Percentiles rank a stretch among this genome's conserved stretches.
phyloP scores from a whole-genome alignment of 148 eudicot genomes.

The Fagopyrum esculentum region DNA sequence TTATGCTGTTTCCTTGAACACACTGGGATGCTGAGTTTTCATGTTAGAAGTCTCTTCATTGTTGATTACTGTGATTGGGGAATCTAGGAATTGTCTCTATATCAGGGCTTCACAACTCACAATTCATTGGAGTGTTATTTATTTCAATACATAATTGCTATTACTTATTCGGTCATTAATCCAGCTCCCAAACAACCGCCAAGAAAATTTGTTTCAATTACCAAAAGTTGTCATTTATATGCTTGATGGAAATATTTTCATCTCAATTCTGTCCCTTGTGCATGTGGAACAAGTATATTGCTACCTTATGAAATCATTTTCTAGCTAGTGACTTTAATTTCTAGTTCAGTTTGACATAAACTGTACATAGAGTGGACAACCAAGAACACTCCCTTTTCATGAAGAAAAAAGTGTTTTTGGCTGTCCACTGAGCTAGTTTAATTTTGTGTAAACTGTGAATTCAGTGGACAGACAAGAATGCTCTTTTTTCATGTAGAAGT shows the following conservation, averaged over 20 bases:
- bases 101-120: background rate
- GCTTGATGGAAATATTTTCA: background rate
- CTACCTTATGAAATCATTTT: background rate
- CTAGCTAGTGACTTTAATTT: background rate
- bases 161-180: background rate
- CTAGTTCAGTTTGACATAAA: background rate
- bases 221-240: background rate
- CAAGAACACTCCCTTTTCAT: background rate
- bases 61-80: background rate
- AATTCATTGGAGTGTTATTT: too few species aligned
- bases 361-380: background rate
- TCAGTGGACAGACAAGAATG: background rate
- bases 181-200: background rate
- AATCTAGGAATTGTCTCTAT: background rate
- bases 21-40: background rate
- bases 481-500: background rate
- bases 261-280: background rate
- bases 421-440: background rate
- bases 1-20: background rate
- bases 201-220: background rate
- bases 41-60: background rate
- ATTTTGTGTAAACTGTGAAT: background rate
- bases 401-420: background rate
- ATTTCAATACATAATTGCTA: background rate
- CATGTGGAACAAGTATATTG: constrained; percentile 8